A percentile compares a stretch with the other conserved stretches of the same genome.
These are phyloP conservation scores for Breviolum minutum DNA, from an alignment of 73 alveolate genomes.

Conservation along the genomic window DNA sequence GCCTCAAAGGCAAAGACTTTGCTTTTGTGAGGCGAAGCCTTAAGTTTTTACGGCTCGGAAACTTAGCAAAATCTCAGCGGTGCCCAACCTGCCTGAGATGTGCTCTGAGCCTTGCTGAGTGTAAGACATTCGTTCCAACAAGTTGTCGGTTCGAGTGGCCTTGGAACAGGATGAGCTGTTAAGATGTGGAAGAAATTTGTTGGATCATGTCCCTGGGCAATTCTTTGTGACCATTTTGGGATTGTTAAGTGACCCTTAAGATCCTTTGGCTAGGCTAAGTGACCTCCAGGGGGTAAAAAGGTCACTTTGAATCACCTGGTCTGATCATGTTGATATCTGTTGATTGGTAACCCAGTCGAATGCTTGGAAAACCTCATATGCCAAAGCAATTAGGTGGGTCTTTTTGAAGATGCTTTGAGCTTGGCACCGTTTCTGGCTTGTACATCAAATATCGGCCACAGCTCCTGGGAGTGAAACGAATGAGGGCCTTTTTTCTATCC, in stretches of 20 bases:
- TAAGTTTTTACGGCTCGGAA: neutral
- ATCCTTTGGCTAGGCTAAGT: too few species aligned
- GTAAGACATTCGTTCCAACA: conserved; percentile 95
- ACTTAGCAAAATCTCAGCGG: neutral
- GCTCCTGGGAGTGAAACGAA: neutral
- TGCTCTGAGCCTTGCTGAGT: neutral
- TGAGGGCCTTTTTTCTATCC: neutral
- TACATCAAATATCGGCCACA: conserved; percentile 96
- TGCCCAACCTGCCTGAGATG: too few species aligned
- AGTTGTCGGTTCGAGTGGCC: conserved; percentile 96
- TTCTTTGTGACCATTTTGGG: neutral
- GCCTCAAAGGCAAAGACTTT: conserved; percentile 77
- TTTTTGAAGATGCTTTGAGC: neutral
- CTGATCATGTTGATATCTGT: too few species aligned
- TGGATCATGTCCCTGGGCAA: neutral
- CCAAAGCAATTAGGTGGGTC: too few species aligned
- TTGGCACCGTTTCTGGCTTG: conserved; percentile 89
- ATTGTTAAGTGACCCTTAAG: too few species aligned
- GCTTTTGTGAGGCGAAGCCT: conserved; percentile 82
- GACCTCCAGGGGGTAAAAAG: too few species aligned
- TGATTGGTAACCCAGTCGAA: too few species aligned
- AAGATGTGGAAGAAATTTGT: neutral
- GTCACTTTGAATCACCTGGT: too few species aligned
- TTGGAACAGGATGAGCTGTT: neutral
- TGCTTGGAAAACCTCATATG: too few species aligned